These are phyloP conservation scores for Leccinum uliginosum DNA, from an alignment of 768 basidiomycete genomes.

Conservation along the genomic window DNA sequence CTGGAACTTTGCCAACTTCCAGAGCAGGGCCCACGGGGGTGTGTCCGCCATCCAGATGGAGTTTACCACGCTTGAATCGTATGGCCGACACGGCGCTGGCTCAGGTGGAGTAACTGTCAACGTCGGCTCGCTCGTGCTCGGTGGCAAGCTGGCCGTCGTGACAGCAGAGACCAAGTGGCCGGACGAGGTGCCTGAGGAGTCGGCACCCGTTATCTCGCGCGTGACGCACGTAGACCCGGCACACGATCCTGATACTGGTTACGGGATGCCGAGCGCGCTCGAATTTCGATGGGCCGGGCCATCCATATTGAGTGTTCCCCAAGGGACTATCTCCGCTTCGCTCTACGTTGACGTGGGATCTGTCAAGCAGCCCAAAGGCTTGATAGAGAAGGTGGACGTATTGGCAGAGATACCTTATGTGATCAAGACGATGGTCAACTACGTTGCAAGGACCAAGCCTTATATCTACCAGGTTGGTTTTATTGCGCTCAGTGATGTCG, in stretches of 20 bases:
- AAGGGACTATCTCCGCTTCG: slow-evolving; percentile 54
- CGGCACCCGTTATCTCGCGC: slow-evolving; percentile 55
- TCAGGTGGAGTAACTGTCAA: slow-evolving; percentile 84
- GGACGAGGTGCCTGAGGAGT: slow-evolving; percentile 47
- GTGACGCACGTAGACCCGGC: slow-evolving; percentile 58
- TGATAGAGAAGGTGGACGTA: slow-evolving; percentile 92
- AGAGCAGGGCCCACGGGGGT: slow-evolving; percentile 65
- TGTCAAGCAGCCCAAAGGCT: slow-evolving; percentile 56
- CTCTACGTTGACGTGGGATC: slow-evolving; percentile 56
- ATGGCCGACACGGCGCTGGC: slow-evolving; percentile 76
- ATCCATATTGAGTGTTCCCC: slow-evolving; percentile 48
- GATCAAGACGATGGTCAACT: slow-evolving; percentile 88
- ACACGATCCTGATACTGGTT: slow-evolving; percentile 77
- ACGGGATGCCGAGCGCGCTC: slow-evolving; percentile 65
- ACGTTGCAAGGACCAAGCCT: slow-evolving; percentile 90
- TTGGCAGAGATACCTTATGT: slow-evolving; percentile 93
- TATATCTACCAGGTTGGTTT: slow-evolving; percentile 84
- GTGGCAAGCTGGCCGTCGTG: slow-evolving; percentile 68
- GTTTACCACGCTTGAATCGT: slow-evolving; percentile 75
- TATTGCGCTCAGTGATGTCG: not conserved
- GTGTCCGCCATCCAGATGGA: slow-evolving; percentile 95
- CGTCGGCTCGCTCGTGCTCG: slow-evolving; percentile 80
- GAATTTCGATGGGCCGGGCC: slow-evolving; percentile 76
- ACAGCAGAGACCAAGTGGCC: slow-evolving; percentile 80
- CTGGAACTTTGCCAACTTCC: slow-evolving; percentile 97